Evolutionary conservation across 164 flowering plant genomes (phyloP), one percentile per base, ranked within the genome.

Genomic region (Umbellularia californica): DNA sequence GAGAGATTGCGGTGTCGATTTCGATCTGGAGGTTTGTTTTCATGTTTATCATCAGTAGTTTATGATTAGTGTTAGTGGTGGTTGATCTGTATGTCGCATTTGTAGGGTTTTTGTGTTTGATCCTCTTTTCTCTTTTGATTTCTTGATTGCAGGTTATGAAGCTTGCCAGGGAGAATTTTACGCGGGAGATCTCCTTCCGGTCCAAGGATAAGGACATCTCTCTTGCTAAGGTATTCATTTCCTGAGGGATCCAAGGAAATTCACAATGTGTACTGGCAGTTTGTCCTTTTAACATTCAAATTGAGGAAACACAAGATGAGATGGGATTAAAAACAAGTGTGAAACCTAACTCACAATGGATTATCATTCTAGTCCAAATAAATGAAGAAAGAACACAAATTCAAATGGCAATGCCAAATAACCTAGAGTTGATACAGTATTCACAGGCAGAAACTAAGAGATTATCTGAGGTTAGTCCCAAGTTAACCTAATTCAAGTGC

Each of bases 141-240:
- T 19, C 33, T 62, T 51, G n/a, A 9, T 52, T 30, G 52, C 79
- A 89, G 93, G 88, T 82, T 74, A 71, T 81, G 47, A 83, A 86
- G 79, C 70, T 77, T 76, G 90, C 94, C 20, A 83, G 94, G 71
- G 82, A 86, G 52, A 87, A 83, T 74, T 88, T 88, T 71, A 85
- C 86, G 68, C 79, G 70, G 72, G 91, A 87, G 82, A 87, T 90
- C 79, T 87, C 90, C 51, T 84, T 85, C 74, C 81, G 85, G 65
- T 83, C 90, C 62, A 85, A 84, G 79, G 91, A 88, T 80, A 86
- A 81, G 78, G 88, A 87, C 71, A 81, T 88, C 71, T 90, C 93
- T 58, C 84, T 90, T 77, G 86, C 91, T 15, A 88, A 88, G 90
- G 93, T 41, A 47, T 70, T 5, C 2, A 14, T 41, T 0, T 55